Evolutionary conservation across 768 basidiomycete species (phyloP).

Genomic region (Hemileccinum rubropunctum): DNA sequence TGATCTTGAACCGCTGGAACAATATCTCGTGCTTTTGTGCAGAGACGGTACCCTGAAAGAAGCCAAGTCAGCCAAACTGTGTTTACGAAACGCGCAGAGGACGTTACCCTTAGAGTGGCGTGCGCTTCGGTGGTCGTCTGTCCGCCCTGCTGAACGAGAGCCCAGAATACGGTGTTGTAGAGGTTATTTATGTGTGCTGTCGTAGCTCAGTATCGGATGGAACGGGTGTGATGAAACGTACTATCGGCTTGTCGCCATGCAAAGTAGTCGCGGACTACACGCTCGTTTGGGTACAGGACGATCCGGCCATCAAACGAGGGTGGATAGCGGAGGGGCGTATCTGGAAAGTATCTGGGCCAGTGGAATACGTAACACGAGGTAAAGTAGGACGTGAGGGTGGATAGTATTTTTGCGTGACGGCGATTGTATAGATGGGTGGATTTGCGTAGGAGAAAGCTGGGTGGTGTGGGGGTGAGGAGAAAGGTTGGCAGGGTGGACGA

Average conservation of each 20-base stretch:
- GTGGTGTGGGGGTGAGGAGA: not conserved
- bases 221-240: slow-evolving; percentile 44
- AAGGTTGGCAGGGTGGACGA: not conserved
- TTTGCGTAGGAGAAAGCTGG: slow-evolving; percentile 83
- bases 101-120: slow-evolving; percentile 63
- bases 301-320: slow-evolving; percentile 93
- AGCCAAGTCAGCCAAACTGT: slow-evolving; percentile 9
- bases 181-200: slow-evolving; percentile 97
- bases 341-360: slow-evolving; percentile 80
- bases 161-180: slow-evolving; percentile 97
- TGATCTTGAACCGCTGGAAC: slow-evolving; percentile 76
- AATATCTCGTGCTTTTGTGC: slow-evolving; percentile 91
- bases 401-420: slow-evolving; percentile 81
- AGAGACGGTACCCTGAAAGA: slow-evolving; percentile 77
- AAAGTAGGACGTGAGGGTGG: slow-evolving; percentile 81
- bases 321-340: slow-evolving; percentile 69
- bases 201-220: slow-evolving; percentile 5
- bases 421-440: slow-evolving; percentile 80
- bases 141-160: slow-evolving; percentile 81
- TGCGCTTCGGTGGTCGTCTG: slow-evolving; percentile 80
- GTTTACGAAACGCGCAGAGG: not conserved
- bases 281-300: slow-evolving; percentile 71
- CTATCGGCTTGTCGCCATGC: slow-evolving; percentile 96
- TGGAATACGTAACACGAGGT: slow-evolving; percentile 88
- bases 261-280: slow-evolving; percentile 87